These are phyloP conservation scores for Gastrolobium villosum DNA, from an alignment of 306 rosid species.

Conservation along the genomic window DNA sequence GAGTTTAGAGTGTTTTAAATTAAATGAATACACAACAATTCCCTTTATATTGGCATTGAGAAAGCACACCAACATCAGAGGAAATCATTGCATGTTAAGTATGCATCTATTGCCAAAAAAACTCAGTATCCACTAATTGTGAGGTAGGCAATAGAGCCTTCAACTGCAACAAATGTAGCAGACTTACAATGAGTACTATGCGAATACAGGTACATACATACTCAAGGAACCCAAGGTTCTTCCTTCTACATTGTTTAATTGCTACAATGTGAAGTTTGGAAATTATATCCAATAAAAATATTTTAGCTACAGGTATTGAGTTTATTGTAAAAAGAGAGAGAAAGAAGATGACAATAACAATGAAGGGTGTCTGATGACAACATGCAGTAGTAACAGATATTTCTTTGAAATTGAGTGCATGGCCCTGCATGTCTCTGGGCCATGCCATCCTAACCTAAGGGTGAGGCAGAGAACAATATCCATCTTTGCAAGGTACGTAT, in stretches of 20 bases:
- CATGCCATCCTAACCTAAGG: not conserved
- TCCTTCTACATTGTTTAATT: slow-evolving; percentile 4
- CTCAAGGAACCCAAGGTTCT: slow-evolving; percentile 13
- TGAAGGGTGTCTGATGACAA: slow-evolving; percentile 17
- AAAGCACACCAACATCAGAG: slow-evolving; percentile 30
- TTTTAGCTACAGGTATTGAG: not conserved
- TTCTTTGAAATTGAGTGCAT: not conserved
- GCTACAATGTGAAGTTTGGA: slow-evolving; percentile 7
- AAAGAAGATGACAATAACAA: not conserved
- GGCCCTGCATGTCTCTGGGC: not conserved
- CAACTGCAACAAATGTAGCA: slow-evolving; percentile 19
- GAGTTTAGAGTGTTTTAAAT: not conserved
- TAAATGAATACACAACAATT: slow-evolving; percentile 34
- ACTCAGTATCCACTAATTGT: slow-evolving; percentile 4
- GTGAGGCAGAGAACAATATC: slow-evolving; percentile 16
- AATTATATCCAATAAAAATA: slow-evolving; percentile 14
- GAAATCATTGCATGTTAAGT: slow-evolving; percentile 5
- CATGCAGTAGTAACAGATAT: not conserved
- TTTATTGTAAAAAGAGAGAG: not conserved
- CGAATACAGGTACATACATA: not conserved
- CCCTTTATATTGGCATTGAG: not conserved
- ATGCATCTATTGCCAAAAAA: slow-evolving; percentile 29
- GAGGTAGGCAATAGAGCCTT: slow-evolving; percentile 18
- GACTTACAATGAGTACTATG: slow-evolving; percentile 3
- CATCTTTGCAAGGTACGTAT: slow-evolving; percentile 1